A percentile compares a stretch with the other conserved stretches of the same genome.
Conservation (phyloP, 2,329 filamentous ascomycete genomes). For the Paramyrothecium sp. region DNA sequence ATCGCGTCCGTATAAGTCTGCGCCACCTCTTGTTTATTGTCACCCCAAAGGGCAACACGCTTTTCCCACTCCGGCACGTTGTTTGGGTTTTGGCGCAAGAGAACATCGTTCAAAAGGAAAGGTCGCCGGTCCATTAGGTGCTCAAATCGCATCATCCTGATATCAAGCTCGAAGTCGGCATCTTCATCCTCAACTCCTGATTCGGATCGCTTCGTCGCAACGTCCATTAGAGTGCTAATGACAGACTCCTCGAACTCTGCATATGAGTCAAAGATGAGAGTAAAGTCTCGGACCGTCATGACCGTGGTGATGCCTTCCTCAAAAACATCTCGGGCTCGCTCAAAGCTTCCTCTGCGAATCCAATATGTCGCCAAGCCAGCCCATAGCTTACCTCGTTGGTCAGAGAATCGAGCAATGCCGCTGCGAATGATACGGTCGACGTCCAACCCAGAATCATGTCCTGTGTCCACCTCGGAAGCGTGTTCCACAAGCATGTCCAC, state of each 20-base stretch:
- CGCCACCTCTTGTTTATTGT: conserved; percentile 87
- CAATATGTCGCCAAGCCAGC: conserved; percentile 93
- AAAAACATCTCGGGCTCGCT: conserved; percentile 87
- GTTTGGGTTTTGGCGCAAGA: conserved; percentile 92
- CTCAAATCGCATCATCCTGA: conserved; percentile 97
- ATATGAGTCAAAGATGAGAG: conserved; percentile 93
- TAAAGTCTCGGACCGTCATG: conserved; percentile 98
- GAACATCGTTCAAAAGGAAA: conserved; percentile 93
- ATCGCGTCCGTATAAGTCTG: conserved; percentile 95
- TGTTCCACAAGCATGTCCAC: conserved; percentile 90
- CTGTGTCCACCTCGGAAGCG: conserved; percentile 80
- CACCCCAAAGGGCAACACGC: conserved; percentile 89
- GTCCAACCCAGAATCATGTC: conserved; percentile 78
- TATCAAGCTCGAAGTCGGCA: conserved; percentile 91
- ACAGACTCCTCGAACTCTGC: conserved; percentile 96
- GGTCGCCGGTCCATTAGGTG: conserved; percentile 96
- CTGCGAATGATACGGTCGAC: conserved; percentile 92
- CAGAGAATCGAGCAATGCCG: conserved; percentile 84
- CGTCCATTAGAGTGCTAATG: conserved; percentile 87
- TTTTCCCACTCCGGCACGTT: conserved; percentile 98
- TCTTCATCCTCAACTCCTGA: conserved; percentile 76
- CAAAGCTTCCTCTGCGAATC: conserved; percentile 90
- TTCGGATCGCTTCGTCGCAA: conserved; percentile 75
- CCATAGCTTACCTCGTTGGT: conserved; percentile 94
- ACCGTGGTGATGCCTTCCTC: conserved; percentile 97